phyloP scores from a whole-genome alignment of 208 protist genomes.

The Leishmania mexicana region DNA sequence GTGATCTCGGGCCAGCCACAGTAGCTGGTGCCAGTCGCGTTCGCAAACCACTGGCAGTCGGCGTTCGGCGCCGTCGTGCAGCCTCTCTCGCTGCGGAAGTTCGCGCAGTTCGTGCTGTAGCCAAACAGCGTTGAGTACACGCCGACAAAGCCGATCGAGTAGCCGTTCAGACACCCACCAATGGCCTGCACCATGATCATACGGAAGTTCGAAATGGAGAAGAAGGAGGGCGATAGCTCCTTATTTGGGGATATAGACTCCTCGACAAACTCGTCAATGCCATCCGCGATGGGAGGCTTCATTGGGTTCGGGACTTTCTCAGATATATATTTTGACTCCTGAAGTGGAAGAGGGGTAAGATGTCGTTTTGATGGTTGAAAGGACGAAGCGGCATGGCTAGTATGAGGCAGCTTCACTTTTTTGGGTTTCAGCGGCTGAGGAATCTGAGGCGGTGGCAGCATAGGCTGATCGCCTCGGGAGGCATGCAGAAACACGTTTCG shows the following conservation, averaged over 20 bases:
- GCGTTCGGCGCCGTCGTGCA: constrained; percentile 56
- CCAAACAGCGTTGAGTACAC: constrained; percentile 70
- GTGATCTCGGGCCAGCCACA: constrained; percentile 50
- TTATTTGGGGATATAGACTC: neutral
- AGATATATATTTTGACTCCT: no score
- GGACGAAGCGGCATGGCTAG: neutral
- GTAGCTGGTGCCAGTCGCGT: neutral
- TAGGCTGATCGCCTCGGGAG: neutral
- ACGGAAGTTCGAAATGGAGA: neutral
- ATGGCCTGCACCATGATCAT: constrained; percentile 36
- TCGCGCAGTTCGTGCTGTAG: constrained; percentile 60
- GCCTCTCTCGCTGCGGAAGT: constrained; percentile 27
- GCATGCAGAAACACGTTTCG: neutral
- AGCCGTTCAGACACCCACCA: constrained; percentile 64
- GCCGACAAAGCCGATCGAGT: constrained; percentile 76
- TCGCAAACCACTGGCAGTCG: constrained; percentile 55
- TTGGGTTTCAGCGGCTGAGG: neutral
- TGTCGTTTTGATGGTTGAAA: neutral
- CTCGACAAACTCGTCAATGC: neutral
- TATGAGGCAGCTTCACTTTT: neutral
- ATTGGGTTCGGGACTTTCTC: neutral
- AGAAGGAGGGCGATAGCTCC: constrained; percentile 22
- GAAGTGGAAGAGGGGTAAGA: neutral
- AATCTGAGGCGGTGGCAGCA: neutral
- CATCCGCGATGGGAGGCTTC: neutral